These are phyloP conservation scores for Phyllostachys edulis DNA, from an alignment of 176 grass and related monocot genomes.

Conservation along the genomic window DNA sequence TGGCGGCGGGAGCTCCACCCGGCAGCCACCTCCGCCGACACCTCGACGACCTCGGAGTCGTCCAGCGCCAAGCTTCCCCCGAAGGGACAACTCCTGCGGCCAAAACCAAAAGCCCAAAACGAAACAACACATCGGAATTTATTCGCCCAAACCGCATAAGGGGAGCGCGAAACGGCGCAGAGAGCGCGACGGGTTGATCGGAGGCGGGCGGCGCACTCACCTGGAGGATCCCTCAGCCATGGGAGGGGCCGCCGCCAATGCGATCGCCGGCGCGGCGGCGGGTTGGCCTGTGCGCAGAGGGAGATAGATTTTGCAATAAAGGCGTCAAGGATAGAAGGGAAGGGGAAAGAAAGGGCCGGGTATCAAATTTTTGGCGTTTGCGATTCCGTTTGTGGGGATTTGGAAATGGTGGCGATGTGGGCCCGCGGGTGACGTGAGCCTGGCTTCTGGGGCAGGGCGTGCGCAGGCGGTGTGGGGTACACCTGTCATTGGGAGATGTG, in stretches of 20 bases:
- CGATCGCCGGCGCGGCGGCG: constrained; percentile 4
- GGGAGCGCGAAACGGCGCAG: neutral
- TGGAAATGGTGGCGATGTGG: neutral
- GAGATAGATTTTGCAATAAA: constrained; percentile 14
- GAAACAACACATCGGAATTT: neutral
- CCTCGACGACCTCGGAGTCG: constrained; percentile 54
- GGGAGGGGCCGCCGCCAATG: constrained; percentile 24
- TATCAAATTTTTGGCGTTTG: constrained; percentile 24
- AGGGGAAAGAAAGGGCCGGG: constrained; percentile 7
- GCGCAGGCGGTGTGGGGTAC: neutral
- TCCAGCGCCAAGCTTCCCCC: neutral
- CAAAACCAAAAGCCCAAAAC: neutral
- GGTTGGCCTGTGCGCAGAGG: neutral
- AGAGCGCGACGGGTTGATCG: neutral
- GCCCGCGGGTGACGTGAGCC: neutral
- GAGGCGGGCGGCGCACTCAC: constrained; percentile 3
- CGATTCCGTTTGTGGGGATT: neutral
- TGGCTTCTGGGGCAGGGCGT: neutral
- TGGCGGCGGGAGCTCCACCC: constrained; percentile 38
- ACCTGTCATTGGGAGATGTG: neutral
- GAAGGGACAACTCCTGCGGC: constrained; percentile 13
- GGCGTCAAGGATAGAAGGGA: neutral
- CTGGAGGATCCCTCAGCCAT: constrained; percentile 37
- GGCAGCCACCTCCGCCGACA: constrained; percentile 26
- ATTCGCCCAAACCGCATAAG: neutral